Evolutionary conservation across 495 filamentous ascomycete genomes (phyloP).

Genomic region (Amniculicola lignicola): DNA sequence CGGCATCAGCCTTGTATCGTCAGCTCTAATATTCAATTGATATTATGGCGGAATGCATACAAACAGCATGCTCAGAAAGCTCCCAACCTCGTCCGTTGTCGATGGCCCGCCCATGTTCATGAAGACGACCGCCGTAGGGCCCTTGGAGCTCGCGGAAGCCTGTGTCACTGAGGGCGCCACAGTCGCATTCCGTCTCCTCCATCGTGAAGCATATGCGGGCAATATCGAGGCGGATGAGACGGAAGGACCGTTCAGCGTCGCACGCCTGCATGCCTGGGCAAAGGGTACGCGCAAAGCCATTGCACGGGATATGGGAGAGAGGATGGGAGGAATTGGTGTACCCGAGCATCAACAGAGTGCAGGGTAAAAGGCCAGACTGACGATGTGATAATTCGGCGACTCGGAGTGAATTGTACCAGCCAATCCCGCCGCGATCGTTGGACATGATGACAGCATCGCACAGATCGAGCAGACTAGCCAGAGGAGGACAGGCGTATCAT

Average conservation of each 20-base stretch:
- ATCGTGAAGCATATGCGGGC: slow-evolving; percentile 42
- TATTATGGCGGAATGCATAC: slow-evolving; percentile 52
- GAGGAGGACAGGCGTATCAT: not conserved
- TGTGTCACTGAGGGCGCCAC: slow-evolving; percentile 73
- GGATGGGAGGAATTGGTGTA: not conserved
- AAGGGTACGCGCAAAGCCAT: slow-evolving; percentile 26
- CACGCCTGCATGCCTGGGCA: slow-evolving; percentile 6
- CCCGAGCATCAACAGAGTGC: not conserved
- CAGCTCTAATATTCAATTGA: not conserved
- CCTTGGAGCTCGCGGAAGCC: slow-evolving; percentile 58
- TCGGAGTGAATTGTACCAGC: not conserved
- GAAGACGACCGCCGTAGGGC: slow-evolving; percentile 93
- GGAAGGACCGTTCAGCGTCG: slow-evolving; percentile 3
- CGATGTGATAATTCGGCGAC: slow-evolving; percentile 1
- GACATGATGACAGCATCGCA: too few relatives aligned
- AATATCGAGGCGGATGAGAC: not conserved
- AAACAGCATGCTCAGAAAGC: slow-evolving; percentile 92
- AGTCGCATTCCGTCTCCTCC: slow-evolving; percentile 47
- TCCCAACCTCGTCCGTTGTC: slow-evolving; percentile 78
- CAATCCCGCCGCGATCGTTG: too few relatives aligned
- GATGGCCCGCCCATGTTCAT: slow-evolving; percentile 99
- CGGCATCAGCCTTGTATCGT: slow-evolving; percentile 69
- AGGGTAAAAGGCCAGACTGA: slow-evolving; percentile 9
- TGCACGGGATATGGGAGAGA: not conserved
- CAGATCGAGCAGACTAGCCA: too few relatives aligned